Base-by-base conservation (phyloP, 257 asterid species). In the Phtheirospermum japonicum region DNA sequence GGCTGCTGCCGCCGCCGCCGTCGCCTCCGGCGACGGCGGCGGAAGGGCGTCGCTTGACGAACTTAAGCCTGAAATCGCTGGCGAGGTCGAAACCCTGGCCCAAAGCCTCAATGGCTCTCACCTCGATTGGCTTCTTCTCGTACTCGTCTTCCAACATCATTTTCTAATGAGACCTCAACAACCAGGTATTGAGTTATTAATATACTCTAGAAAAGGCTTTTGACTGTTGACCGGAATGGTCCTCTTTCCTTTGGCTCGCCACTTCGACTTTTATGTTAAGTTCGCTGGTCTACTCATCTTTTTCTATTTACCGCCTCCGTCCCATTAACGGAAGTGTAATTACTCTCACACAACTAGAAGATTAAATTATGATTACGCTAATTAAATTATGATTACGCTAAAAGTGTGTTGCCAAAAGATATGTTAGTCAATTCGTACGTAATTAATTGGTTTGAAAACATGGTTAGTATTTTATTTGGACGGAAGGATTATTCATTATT, bases 41-140 rank as follows among this genome's bases (percentile, higher is more conserved):
- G 43, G 32, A 50, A 19, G 85, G 82, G 51, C 88, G 75, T 63
- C 80, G 77, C 32, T 93, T 93, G 0, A 85, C 94, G 61, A 85
- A 93, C 81, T 81, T 87, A 73, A 93, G 81, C 83, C 97, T 65
- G 79, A 89, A 93, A 78, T 93, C 99, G 68, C 99, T 89, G 17
- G 99, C 97, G n/a, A 89, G 84, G 65, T 93, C 99, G 73, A 93
- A 93, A 0, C 99, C 99, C 57, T 73, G 93, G 0, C 99, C 99
- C 46, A 93, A 56, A 7, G 96, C 90, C 63, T 93, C 99, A 34
- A 77, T 66, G 0, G 97, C 97, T 19, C 83, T 82, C n/a, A 89
- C 54, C 71, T 84, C 95, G 37, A 90, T 58, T 6, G 95, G 82
- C 86, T 77, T 80, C 72, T 54, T 73, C 64, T 73, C 88, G 37